Percentiles rank a stretch among this genome's conserved stretches.
phyloP scores from a whole-genome alignment of 208 protist genomes.

The Leishmania major region DNA sequence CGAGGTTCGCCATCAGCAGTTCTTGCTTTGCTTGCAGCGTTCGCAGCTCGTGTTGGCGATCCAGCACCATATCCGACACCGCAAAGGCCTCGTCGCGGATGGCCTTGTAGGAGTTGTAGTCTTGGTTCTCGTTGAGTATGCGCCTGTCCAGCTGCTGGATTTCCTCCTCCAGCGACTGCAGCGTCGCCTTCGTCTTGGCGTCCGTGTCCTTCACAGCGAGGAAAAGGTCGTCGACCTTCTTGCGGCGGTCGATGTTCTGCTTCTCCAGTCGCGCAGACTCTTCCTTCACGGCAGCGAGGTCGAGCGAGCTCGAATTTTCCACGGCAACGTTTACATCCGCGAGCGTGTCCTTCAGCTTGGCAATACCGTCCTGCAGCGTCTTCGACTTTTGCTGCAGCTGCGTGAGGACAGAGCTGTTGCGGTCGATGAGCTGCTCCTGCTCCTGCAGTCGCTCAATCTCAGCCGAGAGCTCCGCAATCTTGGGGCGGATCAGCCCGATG shows the following conservation, averaged over 20 bases:
- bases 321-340: slow-evolving; percentile 75
- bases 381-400: slow-evolving; percentile 85
- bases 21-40: slow-evolving; percentile 86
- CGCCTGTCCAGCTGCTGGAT: slow-evolving; percentile 78
- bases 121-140: slow-evolving; percentile 77
- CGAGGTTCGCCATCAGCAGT: slow-evolving; percentile 75
- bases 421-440: slow-evolving; percentile 83
- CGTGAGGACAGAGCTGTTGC: slow-evolving; percentile 70
- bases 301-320: slow-evolving; percentile 49
- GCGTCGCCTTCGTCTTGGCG: slow-evolving; percentile 61
- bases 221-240: slow-evolving; percentile 86
- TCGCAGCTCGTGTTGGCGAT: slow-evolving; percentile 79
- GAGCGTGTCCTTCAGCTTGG: slow-evolving; percentile 73
- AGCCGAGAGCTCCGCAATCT: slow-evolving; percentile 84
- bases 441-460: slow-evolving; percentile 88
- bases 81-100: slow-evolving; percentile 73
- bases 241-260: slow-evolving; percentile 63
- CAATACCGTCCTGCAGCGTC: slow-evolving; percentile 72
- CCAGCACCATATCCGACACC: slow-evolving; percentile 80
- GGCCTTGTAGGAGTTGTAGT: slow-evolving; percentile 74
- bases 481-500: slow-evolving; percentile 86
- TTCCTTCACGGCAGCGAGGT: slow-evolving; percentile 72
- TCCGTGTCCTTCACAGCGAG: slow-evolving; percentile 81
- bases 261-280: slow-evolving; percentile 69
- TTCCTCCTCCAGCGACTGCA: slow-evolving; percentile 72